Evolutionary conservation across 768 basidiomycete species (phyloP), one percentile per base, ranked within the genome.

Genomic region (Crassisporium funariophilum): DNA sequence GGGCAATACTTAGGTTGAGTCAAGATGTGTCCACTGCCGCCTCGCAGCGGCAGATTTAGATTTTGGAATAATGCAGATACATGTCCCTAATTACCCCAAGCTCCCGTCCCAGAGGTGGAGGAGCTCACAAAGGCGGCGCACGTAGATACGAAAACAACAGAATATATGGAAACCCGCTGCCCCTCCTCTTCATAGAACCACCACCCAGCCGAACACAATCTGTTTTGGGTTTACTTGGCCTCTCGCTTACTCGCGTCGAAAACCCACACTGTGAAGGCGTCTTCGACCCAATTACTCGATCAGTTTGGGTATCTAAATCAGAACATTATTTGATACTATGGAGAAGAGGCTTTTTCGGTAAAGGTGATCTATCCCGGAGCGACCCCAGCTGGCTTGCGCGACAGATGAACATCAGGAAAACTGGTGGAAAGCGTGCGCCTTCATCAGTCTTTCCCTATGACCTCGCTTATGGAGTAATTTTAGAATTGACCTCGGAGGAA

Each of bases 291-390:
- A 59, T 77, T 2, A 93, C 94, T 12, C 82, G 83, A n/a, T 91
- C 90, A 0, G 88, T 98, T 7, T 97, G 93, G 93, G 76, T 98
- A 2, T 70, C 78, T 0, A 76, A 84, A 47, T 65, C 72, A 20
- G 74, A 67, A 17, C 82, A 93, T 61, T 82, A 83, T 35, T 74
- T 74, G 53, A 68, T 85, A 4, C 75, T 98, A 27, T 99, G 97
- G 90, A 73, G 81, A 36, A 71, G 88, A 49, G 97, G 97, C 0
- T 98, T 98, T 71, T 99, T 98, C 64, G 97, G 97, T 17, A 99
- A 99, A 66, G 97, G 97, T 1, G 88, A 89, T 61, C 72, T 99
- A 42, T 95, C 91, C 31, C 70, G 97, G 47, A 97, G 94, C 65
- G 97, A 99, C 65, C 95, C 95, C 6, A 91, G 83, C 45, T 99